These are phyloP conservation scores for Ophiostoma ulmi DNA, from an alignment of 2,329 filamentous ascomycete species.

Conservation along the genomic window DNA sequence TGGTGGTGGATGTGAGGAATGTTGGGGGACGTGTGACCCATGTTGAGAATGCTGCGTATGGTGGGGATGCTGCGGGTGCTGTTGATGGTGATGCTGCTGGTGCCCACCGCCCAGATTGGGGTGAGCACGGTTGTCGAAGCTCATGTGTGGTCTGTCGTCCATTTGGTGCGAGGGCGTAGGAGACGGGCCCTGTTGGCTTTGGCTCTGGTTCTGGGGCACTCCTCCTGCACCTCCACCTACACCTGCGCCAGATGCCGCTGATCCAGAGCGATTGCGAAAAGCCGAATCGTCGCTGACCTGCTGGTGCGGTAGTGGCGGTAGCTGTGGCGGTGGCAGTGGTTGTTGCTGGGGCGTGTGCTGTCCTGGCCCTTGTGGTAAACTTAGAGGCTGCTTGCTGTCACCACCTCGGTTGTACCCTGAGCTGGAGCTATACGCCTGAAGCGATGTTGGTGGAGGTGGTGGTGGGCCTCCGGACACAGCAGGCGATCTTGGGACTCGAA, in stretches of 20 bases:
- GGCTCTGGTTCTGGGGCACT: not conserved
- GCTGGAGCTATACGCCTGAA: not conserved
- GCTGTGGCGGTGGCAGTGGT: not conserved
- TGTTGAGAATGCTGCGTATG: conserved; percentile 30
- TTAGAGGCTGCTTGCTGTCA: conserved; percentile 2
- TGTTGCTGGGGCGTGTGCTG: not conserved
- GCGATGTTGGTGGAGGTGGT: not conserved
- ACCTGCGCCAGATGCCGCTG: conserved; percentile 13
- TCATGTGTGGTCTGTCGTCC: conserved; percentile 24
- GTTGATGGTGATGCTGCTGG: conserved; percentile 12
- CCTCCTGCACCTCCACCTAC: not conserved
- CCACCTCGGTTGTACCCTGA: not conserved
- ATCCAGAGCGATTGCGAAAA: conserved; percentile 14
- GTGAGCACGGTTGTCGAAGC: conserved; percentile 22
- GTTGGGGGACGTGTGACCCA: conserved; percentile 35
- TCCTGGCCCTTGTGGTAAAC: not conserved
- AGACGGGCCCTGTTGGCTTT: conserved; percentile 6
- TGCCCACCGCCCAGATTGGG: conserved; percentile 15
- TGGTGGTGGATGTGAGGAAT: conserved; percentile 33
- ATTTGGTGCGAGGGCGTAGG: conserved; percentile 18
- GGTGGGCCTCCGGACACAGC: not conserved
- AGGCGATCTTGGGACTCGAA: not conserved
- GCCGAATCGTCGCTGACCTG: conserved; percentile 17
- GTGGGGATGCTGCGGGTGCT: conserved; percentile 23
- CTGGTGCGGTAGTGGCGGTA: not conserved